Base-by-base conservation (phyloP, 305 asterid genomes). In the Fraxinus baroniana region DNA sequence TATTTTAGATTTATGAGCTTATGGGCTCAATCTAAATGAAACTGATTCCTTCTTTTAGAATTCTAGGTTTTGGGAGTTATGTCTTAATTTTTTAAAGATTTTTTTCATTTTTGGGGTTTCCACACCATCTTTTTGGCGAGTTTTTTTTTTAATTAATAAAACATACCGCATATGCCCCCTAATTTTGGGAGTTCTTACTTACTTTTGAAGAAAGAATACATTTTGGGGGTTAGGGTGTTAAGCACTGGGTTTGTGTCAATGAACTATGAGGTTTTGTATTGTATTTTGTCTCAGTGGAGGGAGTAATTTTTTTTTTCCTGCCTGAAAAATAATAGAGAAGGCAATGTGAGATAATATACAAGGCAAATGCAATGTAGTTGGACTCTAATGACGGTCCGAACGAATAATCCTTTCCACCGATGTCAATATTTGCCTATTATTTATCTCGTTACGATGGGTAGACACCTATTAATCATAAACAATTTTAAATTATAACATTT, bases 41-140 rank as follows among this genome's bases (percentile, higher is more conserved):
- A 75, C 44, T 80, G 82, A 78, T 79, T 62, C 75, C 73, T 10
- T 82, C 75, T 81, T 78, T 83, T 44, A 46, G 41, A 37, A 28
- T 32, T 80, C 24, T 41, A 72, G 28, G 55, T 72, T 86, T 30
- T 22, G 22, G 62, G 62, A 17, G 22, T 52, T 17, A 52, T 22
- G 5, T 8, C 10, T 62, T 22, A 20, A 7, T 22, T 20, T 17
- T 62, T 62, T 20, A n/a, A 24, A 62, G 30, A 24, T 2, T 7
- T 3, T 7, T 62, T 62, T 20, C 0, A 0, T 62, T 20, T 22
- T 62, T 13, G 22, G 4, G 72, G 72, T 2, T 62, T 62, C 22
- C 33, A 62, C 1, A 22, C 3, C 72, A 62, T 20, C 39, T 39
- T 12, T 20, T 77, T 73, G 46, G 3, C 4, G 13, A 78, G 32